Evolutionary conservation across 176 grass and related monocot genomes (phyloP).

Genomic region (Thalia dealbata): DNA sequence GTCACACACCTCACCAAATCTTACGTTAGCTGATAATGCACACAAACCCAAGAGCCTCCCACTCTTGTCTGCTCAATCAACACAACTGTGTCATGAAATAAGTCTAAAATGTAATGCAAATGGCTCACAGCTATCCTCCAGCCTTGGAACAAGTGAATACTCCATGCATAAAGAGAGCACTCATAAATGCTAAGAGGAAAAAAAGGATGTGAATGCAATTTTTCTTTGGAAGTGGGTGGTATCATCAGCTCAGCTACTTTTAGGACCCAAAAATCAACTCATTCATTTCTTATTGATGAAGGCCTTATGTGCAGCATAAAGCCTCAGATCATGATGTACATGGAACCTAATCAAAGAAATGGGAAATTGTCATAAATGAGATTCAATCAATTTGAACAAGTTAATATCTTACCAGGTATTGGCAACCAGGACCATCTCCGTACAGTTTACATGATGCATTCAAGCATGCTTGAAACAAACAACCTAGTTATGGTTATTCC

Average conservation of each 20-base stretch:
- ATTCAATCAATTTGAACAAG: neutral
- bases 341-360: neutral
- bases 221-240: too few species aligned
- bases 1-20: neutral
- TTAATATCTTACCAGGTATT: neutral
- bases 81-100: neutral
- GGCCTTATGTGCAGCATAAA: neutral
- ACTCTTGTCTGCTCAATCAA: neutral
- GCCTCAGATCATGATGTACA: neutral
- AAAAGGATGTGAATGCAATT: too few species aligned
- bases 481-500: neutral
- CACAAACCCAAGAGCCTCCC: neutral
- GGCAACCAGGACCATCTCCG: neutral
- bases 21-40: neutral
- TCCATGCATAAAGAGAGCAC: too few species aligned
- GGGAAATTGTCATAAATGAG: neutral
- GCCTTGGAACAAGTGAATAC: neutral
- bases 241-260: too few species aligned
- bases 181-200: too few species aligned
- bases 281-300: neutral
- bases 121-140: neutral
- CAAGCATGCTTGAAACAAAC: neutral
- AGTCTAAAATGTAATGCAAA: neutral
- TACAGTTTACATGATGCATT: neutral
- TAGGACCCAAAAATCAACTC: neutral